Evolutionary conservation across 106 monocot genomes (phyloP).

Genomic region (Ottelia alismoides): DNA sequence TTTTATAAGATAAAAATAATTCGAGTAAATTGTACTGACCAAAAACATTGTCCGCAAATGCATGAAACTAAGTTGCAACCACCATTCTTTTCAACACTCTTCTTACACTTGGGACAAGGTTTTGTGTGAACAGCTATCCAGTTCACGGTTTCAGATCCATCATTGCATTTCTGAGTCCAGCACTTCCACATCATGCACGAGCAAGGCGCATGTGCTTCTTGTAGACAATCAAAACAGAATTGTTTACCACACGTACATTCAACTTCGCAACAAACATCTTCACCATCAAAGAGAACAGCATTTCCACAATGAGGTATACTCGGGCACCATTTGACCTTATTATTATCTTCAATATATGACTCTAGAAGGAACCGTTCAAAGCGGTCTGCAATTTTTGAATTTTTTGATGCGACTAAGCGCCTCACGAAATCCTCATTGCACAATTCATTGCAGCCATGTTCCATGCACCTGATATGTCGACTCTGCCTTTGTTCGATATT

Average conservation of each 20-base stretch:
- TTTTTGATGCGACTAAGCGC: conserved; percentile 34
- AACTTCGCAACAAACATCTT: conserved; percentile 74
- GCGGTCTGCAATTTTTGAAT: conserved; percentile 65
- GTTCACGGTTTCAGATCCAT: conserved; percentile 91
- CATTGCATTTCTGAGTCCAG: conserved; percentile 82
- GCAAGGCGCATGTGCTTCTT: conserved; percentile 88
- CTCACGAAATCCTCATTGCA: conserved; percentile 73
- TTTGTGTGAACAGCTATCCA: conserved; percentile 93
- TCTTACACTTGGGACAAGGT: conserved; percentile 89
- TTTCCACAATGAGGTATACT: conserved; percentile 90
- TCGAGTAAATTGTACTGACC: conserved; percentile 50
- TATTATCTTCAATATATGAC: conserved; percentile 94
- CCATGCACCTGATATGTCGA: conserved; percentile 74
- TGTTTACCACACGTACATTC: conserved; percentile 85
- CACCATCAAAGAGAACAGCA: conserved; percentile 66
- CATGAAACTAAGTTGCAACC: conserved; percentile 93
- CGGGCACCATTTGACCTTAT: conserved; percentile 94
- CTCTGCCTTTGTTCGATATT: conserved; percentile 85
- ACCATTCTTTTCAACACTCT: conserved; percentile 90
- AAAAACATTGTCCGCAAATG: conserved; percentile 88
- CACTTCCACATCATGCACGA: conserved; percentile 91
- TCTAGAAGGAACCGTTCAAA: conserved; percentile 90
- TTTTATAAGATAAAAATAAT: not conserved
- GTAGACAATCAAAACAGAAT: conserved; percentile 85
- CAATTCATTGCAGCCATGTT: conserved; percentile 54